Base-by-base conservation (phyloP, 2,329 filamentous ascomycete genomes). In the Trichoderma sp. region DNA sequence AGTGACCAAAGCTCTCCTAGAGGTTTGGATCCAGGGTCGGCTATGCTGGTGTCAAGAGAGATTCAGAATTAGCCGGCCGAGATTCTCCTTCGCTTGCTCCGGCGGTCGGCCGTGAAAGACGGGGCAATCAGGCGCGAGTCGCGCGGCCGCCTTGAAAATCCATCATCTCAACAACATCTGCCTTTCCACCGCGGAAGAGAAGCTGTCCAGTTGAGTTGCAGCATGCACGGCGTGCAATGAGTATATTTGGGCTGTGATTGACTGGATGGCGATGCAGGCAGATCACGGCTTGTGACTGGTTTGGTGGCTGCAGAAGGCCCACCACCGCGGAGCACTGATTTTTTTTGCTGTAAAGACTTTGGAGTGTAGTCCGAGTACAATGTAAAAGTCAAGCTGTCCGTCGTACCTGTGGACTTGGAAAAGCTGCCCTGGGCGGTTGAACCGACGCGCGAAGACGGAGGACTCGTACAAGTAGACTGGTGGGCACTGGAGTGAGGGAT, bases 401-500 rank as follows among this genome's bases (percentile, higher is more conserved):
- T 11, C 46, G 32, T 34, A 34, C 39, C 16, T 43, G 1, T 28
- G 49, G n/a, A 16, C 7, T n/a, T 5, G n/a, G 18, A 43, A 43
- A 18, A 43, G 60, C 32, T 56, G 51, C 46, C 51, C 61, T 39
- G 51, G 52, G 63, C 54, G 52, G 54, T 37, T 59, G 34, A 59
- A 34, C 56, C 56, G 56, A 37, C 37, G 21, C 56, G 56, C 56
- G 56, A 59, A 43, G 34, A 54, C 60, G 30, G 49, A 37, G 30
- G 28, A 32, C 49, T 61, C 16, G 39, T 68, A 58, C n/a, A n/a
- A n/a, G n/a, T n/a, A n/a, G n/a, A 37, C 56, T 37, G 51, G 63
- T 58, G 63, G 63, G 49, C 60, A 66, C 68, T 72, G 77, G 76
- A 78, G 76, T 77, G 76, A 78, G 76, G 76, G 74, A 78, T 78